phyloP scores from a whole-genome alignment of 2,329 filamentous ascomycete genomes.

The Sporothrix phasma region DNA sequence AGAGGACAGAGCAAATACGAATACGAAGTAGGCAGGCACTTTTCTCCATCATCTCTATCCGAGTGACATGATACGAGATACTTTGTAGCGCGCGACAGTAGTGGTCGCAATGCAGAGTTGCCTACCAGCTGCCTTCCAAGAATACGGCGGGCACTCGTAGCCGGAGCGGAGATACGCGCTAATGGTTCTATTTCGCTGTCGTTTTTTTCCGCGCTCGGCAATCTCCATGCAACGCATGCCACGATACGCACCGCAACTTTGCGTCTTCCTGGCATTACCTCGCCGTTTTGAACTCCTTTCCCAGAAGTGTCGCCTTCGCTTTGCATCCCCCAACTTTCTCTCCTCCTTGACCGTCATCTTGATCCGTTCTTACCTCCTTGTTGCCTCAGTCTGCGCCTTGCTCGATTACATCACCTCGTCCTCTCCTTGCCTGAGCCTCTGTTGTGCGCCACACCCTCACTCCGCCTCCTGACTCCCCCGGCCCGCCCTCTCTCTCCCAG shows the following conservation, averaged over 20 bases:
- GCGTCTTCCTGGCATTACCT: not conserved
- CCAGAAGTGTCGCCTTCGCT: not conserved
- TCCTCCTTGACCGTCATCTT: not conserved
- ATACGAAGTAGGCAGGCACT: not conserved
- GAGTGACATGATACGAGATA: not conserved
- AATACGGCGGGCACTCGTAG: not conserved
- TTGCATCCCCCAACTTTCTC: not conserved
- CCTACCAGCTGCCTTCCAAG: not conserved
- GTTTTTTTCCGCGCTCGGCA: not conserved
- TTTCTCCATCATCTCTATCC: not conserved
- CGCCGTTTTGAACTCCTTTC: not conserved
- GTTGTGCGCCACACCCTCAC: not conserved
- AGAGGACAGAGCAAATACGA: not conserved
- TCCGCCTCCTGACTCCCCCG: not conserved
- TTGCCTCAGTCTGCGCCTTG: not conserved
- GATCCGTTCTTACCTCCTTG: not conserved
- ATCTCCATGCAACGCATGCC: not conserved
- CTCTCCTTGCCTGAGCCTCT: not conserved
- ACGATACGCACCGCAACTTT: not conserved
- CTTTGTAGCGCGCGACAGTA: not conserved
- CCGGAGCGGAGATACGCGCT: conserved; percentile 10
- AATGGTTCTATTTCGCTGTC: not conserved
- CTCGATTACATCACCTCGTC: not conserved
- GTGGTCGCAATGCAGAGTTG: not conserved
- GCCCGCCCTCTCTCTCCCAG: too few relatives aligned